A percentile compares a stretch with the other conserved stretches of the same genome.
These are phyloP conservation scores for Phaeosphaeria sp. DNA, from an alignment of 2,329 filamentous ascomycete genomes.

Conservation along the genomic window DNA sequence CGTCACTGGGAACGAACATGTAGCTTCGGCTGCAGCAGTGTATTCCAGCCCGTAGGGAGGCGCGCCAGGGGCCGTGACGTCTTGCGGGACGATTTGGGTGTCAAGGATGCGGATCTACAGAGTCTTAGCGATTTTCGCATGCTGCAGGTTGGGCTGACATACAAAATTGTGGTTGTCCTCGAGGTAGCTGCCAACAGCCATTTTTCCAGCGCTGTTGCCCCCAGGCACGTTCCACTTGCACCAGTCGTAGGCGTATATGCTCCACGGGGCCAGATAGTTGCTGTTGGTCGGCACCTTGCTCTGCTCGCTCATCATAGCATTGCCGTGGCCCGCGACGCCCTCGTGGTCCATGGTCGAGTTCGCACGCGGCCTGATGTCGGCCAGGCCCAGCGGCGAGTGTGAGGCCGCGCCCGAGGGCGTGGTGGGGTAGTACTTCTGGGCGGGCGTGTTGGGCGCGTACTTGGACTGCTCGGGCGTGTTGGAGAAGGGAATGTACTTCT, in stretches of 20 bases:
- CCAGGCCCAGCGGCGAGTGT: constrained; percentile 87
- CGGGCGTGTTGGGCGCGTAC: constrained; percentile 49
- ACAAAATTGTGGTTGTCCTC: constrained; percentile 99
- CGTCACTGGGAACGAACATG: constrained; percentile 96
- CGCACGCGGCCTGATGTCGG: constrained; percentile 87
- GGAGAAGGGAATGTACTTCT: constrained; percentile 68
- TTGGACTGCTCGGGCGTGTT: constrained; percentile 68
- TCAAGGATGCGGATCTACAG: constrained; percentile 93
- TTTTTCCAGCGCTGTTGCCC: constrained; percentile 78
- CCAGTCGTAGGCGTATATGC: constrained; percentile 97
- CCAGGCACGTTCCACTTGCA: constrained; percentile 92
- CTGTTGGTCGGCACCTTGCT: constrained; percentile 75
- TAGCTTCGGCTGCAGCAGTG: constrained; percentile 91
- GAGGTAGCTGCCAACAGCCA: constrained; percentile 93
- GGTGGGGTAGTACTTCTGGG: constrained; percentile 66
- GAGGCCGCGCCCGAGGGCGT: constrained; percentile 67
- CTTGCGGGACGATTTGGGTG: constrained; percentile 76
- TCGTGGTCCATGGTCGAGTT: constrained; percentile 82
- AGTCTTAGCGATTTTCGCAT: constrained; percentile 17
- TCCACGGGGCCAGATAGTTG: constrained; percentile 94
- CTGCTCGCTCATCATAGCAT: constrained; percentile 67
- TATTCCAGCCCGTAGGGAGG: constrained; percentile 85
- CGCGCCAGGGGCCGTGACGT: constrained; percentile 71
- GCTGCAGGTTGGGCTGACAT: constrained; percentile 40
- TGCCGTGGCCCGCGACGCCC: constrained; percentile 62